Base-by-base conservation (phyloP, 73 alveolate species). In the Paramecium primaurelia region DNA sequence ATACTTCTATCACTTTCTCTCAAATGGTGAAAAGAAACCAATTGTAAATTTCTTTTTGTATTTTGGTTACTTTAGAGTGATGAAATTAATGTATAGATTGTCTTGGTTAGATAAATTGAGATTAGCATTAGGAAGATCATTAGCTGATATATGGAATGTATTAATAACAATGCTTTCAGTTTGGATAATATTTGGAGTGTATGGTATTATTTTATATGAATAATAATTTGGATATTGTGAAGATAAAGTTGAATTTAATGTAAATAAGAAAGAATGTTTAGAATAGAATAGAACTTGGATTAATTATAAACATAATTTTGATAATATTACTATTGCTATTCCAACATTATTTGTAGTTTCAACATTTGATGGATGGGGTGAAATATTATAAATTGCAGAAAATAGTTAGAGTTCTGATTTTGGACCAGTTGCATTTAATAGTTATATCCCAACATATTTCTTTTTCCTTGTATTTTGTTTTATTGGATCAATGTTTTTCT, bases 291-390 rank as follows among this genome's bases (percentile, higher is more conserved):
- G 75, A 47, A 42, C 47, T 45, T 80, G 91, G 91, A 22, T 80
- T 6, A 42, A 32, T 80, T 45, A 80, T 47, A 49, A 42, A 26
- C 91, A 80, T 45, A 80, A 80, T 25, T 80, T 80, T 44, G 91
- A 80, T 12, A 49, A 80, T 49, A 45, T 80, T 18, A 80, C 77
- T n/a, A 80, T 45, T 44, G 71, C 91, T 10, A 20, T 80, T 32
- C 91, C 71, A 44, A 80, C 91, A 6, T 16, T 80, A 1, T 80
- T 80, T 80, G 73, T 80, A 20, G 91, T 80, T 1, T 45, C 77
- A 20, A 80, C 91, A 0, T 80, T 80, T 80, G 91, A 80, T 80
- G 91, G 75, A 32, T 80, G 91, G 91, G 91, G 77, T 26, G 91
- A 80, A n/a, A 80, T 80, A 9, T 26, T 80, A 10, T 80, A 80